phyloP scores from a whole-genome alignment of 2,329 filamentous ascomycete species.

The Myriosclerotinia curreyana region DNA sequence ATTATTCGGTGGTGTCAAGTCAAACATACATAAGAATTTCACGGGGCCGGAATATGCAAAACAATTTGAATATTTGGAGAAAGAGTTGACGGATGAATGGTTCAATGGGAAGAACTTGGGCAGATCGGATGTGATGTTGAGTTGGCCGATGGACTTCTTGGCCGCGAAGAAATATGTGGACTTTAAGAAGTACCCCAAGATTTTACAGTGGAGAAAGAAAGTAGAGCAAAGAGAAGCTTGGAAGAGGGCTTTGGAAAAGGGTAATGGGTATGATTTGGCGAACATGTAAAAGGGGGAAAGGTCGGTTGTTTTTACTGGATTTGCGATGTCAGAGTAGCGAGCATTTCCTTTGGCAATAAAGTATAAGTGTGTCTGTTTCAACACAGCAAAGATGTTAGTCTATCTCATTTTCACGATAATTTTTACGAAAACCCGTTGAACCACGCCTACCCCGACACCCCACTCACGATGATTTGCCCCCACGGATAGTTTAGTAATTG shows the following conservation, averaged over 20 bases:
- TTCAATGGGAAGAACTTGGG: slow-evolving; percentile 39
- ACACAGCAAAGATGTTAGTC: background rate
- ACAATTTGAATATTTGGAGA: slow-evolving; percentile 30
- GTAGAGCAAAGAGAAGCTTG: slow-evolving; percentile 37
- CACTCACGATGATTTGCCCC: too few species aligned
- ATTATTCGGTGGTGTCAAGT: slow-evolving; percentile 26
- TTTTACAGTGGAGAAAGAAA: slow-evolving; percentile 39
- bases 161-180: slow-evolving; percentile 38
- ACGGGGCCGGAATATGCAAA: slow-evolving; percentile 32
- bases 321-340: background rate
- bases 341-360: background rate
- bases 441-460: background rate
- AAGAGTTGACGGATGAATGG: slow-evolving; percentile 34
- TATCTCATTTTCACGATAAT: background rate
- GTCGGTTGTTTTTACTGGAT: background rate
- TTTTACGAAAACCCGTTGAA: background rate
- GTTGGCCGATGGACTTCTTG: slow-evolving; percentile 40
- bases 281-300: background rate
- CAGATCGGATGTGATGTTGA: slow-evolving; percentile 40
- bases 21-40: slow-evolving; percentile 26
- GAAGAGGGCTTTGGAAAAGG: slow-evolving; percentile 38
- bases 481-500: background rate
- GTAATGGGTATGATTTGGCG: slow-evolving; percentile 38
- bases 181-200: slow-evolving; percentile 36
- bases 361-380: background rate